Evolutionary conservation across 352 stramenopile genomes (phyloP).

Genomic region (Globisporangium mamillatum): DNA sequence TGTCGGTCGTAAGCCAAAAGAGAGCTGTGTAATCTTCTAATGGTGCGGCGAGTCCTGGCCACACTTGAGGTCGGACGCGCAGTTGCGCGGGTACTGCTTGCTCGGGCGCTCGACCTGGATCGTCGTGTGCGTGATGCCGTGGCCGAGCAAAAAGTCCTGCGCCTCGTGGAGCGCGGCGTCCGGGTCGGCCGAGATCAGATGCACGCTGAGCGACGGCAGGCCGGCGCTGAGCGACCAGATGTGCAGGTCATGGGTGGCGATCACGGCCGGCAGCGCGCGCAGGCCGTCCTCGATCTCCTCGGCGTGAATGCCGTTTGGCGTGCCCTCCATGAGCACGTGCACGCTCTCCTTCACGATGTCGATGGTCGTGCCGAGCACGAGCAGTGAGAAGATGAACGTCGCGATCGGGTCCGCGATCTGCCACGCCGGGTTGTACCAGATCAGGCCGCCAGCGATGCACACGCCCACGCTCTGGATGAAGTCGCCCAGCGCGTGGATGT

Average conservation of each 20-base stretch:
- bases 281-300: constrained; percentile 86
- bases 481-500: constrained; percentile 97
- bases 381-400: constrained; percentile 96
- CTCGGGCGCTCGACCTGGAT: constrained; percentile 83
- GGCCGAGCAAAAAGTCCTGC: constrained; percentile 69
- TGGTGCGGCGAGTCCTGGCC: constrained; percentile 73
- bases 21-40: constrained; percentile 8
- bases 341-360: constrained; percentile 90
- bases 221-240: constrained; percentile 97
- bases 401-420: constrained; percentile 96
- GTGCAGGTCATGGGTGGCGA: constrained; percentile 96
- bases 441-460: constrained; percentile 93
- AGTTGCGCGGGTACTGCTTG: constrained; percentile 74
- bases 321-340: constrained; percentile 95
- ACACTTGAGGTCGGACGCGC: constrained; percentile 60
- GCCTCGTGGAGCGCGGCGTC: constrained; percentile 64
- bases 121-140: constrained; percentile 86
- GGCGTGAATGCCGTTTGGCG: constrained; percentile 88
- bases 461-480: constrained; percentile 97
- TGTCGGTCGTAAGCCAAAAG: neutral
- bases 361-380: constrained; percentile 93
- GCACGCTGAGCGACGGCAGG: constrained; percentile 89
- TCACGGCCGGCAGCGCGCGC: constrained; percentile 73
- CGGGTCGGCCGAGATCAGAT: constrained; percentile 79
- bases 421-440: constrained; percentile 96